phyloP scores from a whole-genome alignment of 2,329 filamentous ascomycete genomes.

The Aspergillus novofumigatus region DNA sequence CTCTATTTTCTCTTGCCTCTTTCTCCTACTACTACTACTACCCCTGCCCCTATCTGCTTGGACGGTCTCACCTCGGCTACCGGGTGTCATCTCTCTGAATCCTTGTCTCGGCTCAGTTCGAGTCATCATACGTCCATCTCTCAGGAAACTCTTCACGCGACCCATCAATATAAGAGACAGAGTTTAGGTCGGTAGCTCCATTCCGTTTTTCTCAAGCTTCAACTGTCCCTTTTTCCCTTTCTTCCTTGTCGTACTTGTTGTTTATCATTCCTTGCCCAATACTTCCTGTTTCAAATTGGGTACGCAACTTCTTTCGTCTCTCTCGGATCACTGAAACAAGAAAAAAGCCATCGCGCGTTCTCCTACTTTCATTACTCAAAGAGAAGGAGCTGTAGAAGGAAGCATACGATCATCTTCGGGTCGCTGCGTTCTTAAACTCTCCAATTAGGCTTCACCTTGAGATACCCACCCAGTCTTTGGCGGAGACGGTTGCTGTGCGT shows the following conservation, averaged over 20 bases:
- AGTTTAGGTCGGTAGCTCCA: constrained; percentile 1
- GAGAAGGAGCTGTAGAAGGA: not conserved
- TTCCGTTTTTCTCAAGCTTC: constrained; percentile 1
- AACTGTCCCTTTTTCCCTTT: not conserved
- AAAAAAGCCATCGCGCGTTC: not conserved
- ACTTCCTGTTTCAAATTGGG: not conserved
- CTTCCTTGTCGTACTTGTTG: not conserved
- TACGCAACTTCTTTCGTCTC: not conserved
- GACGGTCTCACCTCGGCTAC: not conserved
- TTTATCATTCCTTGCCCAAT: not conserved
- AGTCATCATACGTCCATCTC: constrained; percentile 1
- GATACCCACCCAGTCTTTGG: constrained; percentile 22
- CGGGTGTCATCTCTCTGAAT: not conserved
- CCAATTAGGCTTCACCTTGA: constrained; percentile 21
- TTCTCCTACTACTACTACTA: not conserved
- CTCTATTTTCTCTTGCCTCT: not conserved
- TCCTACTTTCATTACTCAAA: constrained; percentile 1
- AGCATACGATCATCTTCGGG: constrained; percentile 12
- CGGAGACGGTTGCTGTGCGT: constrained; percentile 7
- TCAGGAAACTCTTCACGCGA: constrained; percentile 9
- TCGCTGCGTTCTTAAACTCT: constrained; percentile 12
- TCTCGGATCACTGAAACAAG: not conserved
- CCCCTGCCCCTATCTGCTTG: not conserved
- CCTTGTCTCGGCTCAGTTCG: not conserved
- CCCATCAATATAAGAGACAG: constrained; percentile 1